Conservation (phyloP, 2,329 filamentous ascomycete species). For the Capronia americana region DNA sequence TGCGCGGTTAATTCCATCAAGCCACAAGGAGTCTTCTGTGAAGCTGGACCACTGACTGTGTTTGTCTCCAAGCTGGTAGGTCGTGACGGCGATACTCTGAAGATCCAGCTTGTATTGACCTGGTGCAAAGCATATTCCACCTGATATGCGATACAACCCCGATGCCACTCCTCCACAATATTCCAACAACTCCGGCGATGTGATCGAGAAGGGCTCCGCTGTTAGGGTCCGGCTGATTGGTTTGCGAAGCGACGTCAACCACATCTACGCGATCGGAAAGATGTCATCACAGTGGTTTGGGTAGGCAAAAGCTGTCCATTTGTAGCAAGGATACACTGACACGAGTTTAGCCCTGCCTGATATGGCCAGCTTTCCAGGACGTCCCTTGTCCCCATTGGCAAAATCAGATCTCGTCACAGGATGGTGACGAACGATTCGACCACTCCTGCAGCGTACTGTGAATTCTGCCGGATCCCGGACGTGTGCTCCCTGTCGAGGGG, state of each 20-base stretch:
- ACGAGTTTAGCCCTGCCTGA: slow-evolving; percentile 16
- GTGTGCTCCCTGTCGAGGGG: background rate
- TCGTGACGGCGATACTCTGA: slow-evolving; percentile 24
- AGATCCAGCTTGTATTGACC: slow-evolving; percentile 22
- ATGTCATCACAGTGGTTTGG: slow-evolving; percentile 77
- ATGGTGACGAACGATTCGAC: background rate
- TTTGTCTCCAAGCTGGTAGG: slow-evolving; percentile 57
- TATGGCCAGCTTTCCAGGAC: background rate
- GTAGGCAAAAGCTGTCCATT: slow-evolving; percentile 42
- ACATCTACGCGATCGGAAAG: slow-evolving; percentile 96
- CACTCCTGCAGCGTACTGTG: background rate
- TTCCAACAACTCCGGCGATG: slow-evolving; percentile 87
- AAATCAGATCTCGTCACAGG: background rate
- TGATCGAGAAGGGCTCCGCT: slow-evolving; percentile 92
- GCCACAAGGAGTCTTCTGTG: slow-evolving; percentile 77
- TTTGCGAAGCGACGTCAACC: slow-evolving; percentile 88
- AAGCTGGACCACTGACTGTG: slow-evolving; percentile 56
- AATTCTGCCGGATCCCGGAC: background rate
- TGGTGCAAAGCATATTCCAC: slow-evolving; percentile 67
- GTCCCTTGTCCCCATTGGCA: background rate
- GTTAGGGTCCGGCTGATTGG: slow-evolving; percentile 94
- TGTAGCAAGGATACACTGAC: slow-evolving; percentile 7
- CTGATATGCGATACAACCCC: slow-evolving; percentile 90
- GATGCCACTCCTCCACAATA: slow-evolving; percentile 97
- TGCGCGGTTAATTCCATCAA: slow-evolving; percentile 92